These are phyloP conservation scores for Aspergillus glaucus DNA, from an alignment of 2,329 filamentous ascomycete species.

Conservation along the genomic window DNA sequence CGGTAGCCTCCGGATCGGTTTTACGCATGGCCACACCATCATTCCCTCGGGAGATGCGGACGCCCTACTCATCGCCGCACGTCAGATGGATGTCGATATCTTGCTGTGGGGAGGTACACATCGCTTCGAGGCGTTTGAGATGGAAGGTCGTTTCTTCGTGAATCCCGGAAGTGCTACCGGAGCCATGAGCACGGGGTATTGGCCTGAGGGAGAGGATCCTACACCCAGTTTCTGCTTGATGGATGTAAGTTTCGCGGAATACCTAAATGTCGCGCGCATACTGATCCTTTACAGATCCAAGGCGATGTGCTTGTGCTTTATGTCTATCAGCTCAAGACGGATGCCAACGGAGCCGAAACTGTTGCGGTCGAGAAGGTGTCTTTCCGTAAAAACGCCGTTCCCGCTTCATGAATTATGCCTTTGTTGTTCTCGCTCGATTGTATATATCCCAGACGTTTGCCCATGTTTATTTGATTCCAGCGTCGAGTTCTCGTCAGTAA, in stretches of 20 bases:
- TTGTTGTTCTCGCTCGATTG: slow-evolving; percentile 15
- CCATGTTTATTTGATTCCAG: slow-evolving; percentile 2
- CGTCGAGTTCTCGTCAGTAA: neutral
- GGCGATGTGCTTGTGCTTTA: slow-evolving; percentile 93
- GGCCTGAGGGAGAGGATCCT: slow-evolving; percentile 59
- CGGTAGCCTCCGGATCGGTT: slow-evolving; percentile 61
- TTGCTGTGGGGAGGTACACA: slow-evolving; percentile 64
- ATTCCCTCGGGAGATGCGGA: slow-evolving; percentile 62
- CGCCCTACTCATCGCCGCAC: slow-evolving; percentile 59
- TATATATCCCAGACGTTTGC: slow-evolving; percentile 24
- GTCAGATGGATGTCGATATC: slow-evolving; percentile 67
- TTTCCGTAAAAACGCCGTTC: slow-evolving; percentile 68
- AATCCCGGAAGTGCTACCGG: slow-evolving; percentile 64
- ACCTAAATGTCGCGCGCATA: slow-evolving; percentile 1
- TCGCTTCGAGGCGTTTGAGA: slow-evolving; percentile 64
- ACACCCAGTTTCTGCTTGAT: slow-evolving; percentile 93
- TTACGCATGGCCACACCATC: slow-evolving; percentile 67
- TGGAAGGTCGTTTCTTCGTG: slow-evolving; percentile 66
- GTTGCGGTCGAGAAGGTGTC: slow-evolving; percentile 82
- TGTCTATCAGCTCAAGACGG: slow-evolving; percentile 79
- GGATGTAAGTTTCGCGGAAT: slow-evolving; percentile 64
- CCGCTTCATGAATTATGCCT: slow-evolving; percentile 41
- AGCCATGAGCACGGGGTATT: slow-evolving; percentile 56
- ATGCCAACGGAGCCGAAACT: slow-evolving; percentile 68
- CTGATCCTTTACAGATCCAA: slow-evolving; percentile 61